phyloP scores from a whole-genome alignment of 345 rosid genomes.

The Citrus cavaleriei region DNA sequence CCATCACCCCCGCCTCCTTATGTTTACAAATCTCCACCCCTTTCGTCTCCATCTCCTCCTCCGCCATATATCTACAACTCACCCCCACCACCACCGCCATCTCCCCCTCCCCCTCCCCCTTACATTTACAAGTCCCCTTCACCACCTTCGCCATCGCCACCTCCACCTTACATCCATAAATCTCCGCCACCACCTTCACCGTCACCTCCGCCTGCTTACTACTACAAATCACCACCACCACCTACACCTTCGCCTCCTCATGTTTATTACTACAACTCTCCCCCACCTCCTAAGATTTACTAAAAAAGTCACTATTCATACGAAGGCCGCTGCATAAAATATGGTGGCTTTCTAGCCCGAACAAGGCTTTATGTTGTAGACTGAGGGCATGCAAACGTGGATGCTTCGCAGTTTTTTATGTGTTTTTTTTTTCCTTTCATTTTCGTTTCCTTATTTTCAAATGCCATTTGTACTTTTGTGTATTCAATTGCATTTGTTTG shows the following conservation, averaged over 20 bases:
- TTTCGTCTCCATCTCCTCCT: not conserved
- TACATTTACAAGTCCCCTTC: not conserved
- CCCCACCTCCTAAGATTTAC: not conserved
- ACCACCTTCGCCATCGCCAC: not conserved
- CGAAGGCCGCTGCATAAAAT: too few relatives aligned
- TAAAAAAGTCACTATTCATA: not conserved
- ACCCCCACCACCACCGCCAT: not conserved
- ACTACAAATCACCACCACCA: too few relatives aligned
- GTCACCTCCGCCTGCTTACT: not conserved
- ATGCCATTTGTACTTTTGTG: too few relatives aligned
- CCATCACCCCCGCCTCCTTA: not conserved
- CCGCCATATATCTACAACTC: not conserved
- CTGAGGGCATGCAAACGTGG: too few relatives aligned
- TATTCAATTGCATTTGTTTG: too few relatives aligned
- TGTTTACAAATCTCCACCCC: not conserved
- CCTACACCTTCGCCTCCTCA: conserved; percentile 1
- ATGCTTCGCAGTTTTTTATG: too few relatives aligned
- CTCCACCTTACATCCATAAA: conserved; percentile 3
- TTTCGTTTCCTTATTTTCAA: too few relatives aligned
- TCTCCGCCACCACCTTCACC: conserved; percentile 1
- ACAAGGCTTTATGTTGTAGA: too few relatives aligned
- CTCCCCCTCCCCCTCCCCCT: not conserved
- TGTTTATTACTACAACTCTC: not conserved
- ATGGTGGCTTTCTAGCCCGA: not conserved
- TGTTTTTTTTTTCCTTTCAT: too few relatives aligned